Evolutionary conservation across 371 early-diverging fungal species (phyloP), one percentile per base, ranked within the genome.

Genomic region (Mucor saturninus): DNA sequence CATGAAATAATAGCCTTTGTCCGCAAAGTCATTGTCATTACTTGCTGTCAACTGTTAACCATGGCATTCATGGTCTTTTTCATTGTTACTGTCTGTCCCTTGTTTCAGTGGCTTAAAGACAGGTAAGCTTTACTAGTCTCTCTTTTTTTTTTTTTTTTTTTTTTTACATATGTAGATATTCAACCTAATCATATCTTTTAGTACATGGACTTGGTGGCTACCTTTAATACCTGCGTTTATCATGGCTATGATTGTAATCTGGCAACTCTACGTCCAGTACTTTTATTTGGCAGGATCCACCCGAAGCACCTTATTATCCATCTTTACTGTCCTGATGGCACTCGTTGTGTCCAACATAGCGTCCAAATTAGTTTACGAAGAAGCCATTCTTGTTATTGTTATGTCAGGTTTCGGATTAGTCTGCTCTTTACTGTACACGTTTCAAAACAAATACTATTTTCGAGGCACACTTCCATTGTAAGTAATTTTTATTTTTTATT

Each of bases 1-100:
- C 21, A 9, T 6, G 15, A 31, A 5, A 1, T 11, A 10, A 7
- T 49, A 68, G 68, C 43, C 9, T 69, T 69, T 58, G 60, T 65
- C 53, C 51, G 69, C 57, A 69, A 61, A 31, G 62, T 69, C 1
- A 48, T 69, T 2, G 14, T 29, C 9, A 69, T 69, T 5, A 65
- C 69, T 9, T 52, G 61, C 91, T 32, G 83, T 78, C 28, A 91
- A 89, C 68, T 85, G 89, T 59, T 91, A 91, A 75, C 66, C 67
- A 54, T 75, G 75, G 64, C 51, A 8, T 43, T 45, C 7, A 51
- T 65, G 39, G 26, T 61, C 0, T 54, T 61, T 26, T 69, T 69
- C 45, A 61, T 61, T 43, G 38, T 52, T 15, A 50, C 42, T 9
- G 32, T 69, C 21, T 69, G 60, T 58, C 69, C 69, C 21, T 31